Base-by-base conservation (phyloP, 2,329 filamentous ascomycete species). In the Graphilbum ipis-grandicollis region DNA sequence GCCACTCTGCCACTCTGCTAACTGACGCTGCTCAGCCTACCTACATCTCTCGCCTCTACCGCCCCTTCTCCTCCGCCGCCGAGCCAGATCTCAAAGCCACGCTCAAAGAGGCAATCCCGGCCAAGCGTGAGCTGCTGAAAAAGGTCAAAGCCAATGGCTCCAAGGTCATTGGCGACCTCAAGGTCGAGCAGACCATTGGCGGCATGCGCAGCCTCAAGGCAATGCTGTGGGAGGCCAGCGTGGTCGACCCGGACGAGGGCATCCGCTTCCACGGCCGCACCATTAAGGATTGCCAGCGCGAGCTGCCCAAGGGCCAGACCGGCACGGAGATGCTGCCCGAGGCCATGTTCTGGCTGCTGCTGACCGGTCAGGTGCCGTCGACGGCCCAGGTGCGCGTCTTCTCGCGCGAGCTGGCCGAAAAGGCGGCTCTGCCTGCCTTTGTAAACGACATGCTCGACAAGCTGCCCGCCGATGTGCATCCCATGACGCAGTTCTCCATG, bases 151-250 rank as follows among this genome's bases (percentile, higher is more conserved):
- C 78, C 40, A 75, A 88, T 55, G 70, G 73, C 36, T 72, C 77
- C 50, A 90, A 86, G 58, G 75, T 77, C 41, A 77, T 96, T 50
- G 88, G 88, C 39, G 82, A 93, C 50, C 76, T 96, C 58, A 93
- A 88, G 66, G 74, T 96, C 33, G 82, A 88, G 59, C 93, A 90
- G 60, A 83, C 83, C 18, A 74, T 96, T 48, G 90, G 90, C 49
- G 90, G 90, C 52, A 96, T 96, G 90, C 81, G 86, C 59, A 88
- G 88, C 29, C 72, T 98, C 47, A 94, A 93, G 63, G 82, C 86
- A 47, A 94, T 98, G 85, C 72, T 98, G 38, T 98, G 90, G 90
- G 90, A 98, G 60, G 90, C 90, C 33, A 94, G 86, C 10, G 88
- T 96, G 19, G 76, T 98, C 35, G 90, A 98, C 53, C 80, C 90